Evolutionary conservation across 2,329 filamentous ascomycete genomes (phyloP).

Genomic region (Talaromyces sp.): DNA sequence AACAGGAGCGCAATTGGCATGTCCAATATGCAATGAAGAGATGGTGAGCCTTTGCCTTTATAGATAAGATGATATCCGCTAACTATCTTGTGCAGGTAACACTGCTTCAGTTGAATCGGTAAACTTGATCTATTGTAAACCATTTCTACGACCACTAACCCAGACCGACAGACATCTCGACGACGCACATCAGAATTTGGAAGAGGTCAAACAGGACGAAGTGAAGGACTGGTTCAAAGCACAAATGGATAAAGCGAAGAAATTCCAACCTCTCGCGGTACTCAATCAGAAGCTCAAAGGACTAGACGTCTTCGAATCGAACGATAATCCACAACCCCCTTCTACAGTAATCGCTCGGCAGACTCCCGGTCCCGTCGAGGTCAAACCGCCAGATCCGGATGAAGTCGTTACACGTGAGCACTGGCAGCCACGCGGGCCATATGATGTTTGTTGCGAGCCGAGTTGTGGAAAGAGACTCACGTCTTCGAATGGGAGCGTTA

Average conservation of each 20-base stretch:
- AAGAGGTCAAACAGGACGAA: constrained; percentile 84
- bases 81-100: constrained; percentile 63
- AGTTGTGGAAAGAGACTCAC: constrained; percentile 77
- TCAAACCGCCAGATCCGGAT: constrained; percentile 66
- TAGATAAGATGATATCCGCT: neutral
- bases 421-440: constrained; percentile 74
- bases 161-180: constrained; percentile 64
- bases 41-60: constrained; percentile 62
- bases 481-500: constrained; percentile 75
- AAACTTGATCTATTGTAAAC: constrained; percentile 21
- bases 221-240: constrained; percentile 97
- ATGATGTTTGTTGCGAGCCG: constrained; percentile 83
- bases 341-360: constrained; percentile 35
- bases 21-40: constrained; percentile 97
- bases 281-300: constrained; percentile 93
- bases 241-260: constrained; percentile 88
- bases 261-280: constrained; percentile 84
- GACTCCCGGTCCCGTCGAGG: constrained; percentile 29
- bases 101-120: constrained; percentile 83
- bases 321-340: constrained; percentile 59
- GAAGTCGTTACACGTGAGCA: constrained; percentile 83
- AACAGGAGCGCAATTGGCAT: constrained; percentile 68
- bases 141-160: constrained; percentile 23
- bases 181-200: constrained; percentile 83
- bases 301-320: constrained; percentile 89